Evolutionary conservation across 306 rosid genomes (phyloP).

Genomic region (Medicago lupulina): DNA sequence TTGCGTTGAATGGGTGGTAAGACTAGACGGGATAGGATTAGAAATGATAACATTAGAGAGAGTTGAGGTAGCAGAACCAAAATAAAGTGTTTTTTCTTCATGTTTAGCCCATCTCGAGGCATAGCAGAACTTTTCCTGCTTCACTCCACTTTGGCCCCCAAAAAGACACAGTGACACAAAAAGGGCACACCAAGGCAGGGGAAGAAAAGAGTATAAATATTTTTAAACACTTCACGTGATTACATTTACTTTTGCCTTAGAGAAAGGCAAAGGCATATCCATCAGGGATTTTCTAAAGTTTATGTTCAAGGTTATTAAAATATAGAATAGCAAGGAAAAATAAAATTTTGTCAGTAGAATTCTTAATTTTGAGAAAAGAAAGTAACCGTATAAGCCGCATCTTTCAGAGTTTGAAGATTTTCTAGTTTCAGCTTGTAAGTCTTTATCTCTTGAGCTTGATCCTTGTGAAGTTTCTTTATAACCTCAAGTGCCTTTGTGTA

Average conservation of each 20-base stretch:
- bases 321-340: constrained; percentile 9
- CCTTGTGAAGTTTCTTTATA: constrained; percentile 91
- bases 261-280: background rate
- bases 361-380: constrained; percentile 19
- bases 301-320: constrained; percentile 20
- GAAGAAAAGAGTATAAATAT: background rate
- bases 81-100: background rate
- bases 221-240: background rate
- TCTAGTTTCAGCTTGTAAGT: constrained; percentile 84
- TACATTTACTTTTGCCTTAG: background rate
- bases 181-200: background rate
- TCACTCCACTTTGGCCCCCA: background rate
- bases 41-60: too few species aligned
- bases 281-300: constrained; percentile 13
- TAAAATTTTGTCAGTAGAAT: constrained; percentile 1
- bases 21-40: too few species aligned
- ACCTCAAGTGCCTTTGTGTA: constrained; percentile 96
- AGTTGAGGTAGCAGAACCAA: too few species aligned
- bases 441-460: constrained; percentile 90
- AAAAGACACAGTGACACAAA: background rate
- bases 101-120: background rate
- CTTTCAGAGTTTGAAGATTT: constrained; percentile 87
- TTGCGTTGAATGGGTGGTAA: too few species aligned
- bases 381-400: constrained; percentile 84
- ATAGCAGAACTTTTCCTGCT: background rate